phyloP scores from a whole-genome alignment of 352 stramenopile species.

The Phytophthora syringae region DNA sequence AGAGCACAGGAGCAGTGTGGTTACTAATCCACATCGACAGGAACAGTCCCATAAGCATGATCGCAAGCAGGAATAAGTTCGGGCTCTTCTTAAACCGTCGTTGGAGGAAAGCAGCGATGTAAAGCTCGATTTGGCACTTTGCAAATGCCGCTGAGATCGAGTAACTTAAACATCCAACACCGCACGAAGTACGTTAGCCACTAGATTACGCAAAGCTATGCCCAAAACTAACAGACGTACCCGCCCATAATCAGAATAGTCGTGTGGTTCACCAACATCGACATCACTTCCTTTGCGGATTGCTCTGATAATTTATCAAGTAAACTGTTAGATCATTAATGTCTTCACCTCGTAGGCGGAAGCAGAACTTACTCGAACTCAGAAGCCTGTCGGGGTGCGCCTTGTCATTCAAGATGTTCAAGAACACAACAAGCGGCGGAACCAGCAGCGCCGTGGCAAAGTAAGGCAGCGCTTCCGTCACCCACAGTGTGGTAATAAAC shows the following conservation, averaged over 20 bases:
- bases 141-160: slow-evolving; percentile 91
- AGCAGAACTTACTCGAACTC: slow-evolving; percentile 62
- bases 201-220: neutral
- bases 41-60: slow-evolving; percentile 94
- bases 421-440: slow-evolving; percentile 87
- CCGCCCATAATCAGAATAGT: slow-evolving; percentile 94
- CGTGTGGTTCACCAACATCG: slow-evolving; percentile 91
- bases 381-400: slow-evolving; percentile 70
- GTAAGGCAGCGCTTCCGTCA: slow-evolving; percentile 92
- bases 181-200: slow-evolving; percentile 3
- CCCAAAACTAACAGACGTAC: slow-evolving; percentile 33
- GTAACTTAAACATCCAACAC: slow-evolving; percentile 41
- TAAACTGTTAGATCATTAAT: neutral
- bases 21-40: slow-evolving; percentile 95
- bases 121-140: slow-evolving; percentile 93
- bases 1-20: slow-evolving; percentile 93
- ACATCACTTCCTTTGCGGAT: slow-evolving; percentile 91
- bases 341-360: neutral
- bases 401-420: slow-evolving; percentile 90
- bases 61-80: slow-evolving; percentile 90
- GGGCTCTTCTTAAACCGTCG: slow-evolving; percentile 90
- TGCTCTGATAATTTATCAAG: slow-evolving; percentile 45
- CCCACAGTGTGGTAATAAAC: slow-evolving; percentile 91
- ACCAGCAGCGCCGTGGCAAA: slow-evolving; percentile 92
- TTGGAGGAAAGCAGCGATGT: slow-evolving; percentile 91